Evolutionary conservation across 208 protist genomes (phyloP), one percentile per base, ranked within the genome.

Genomic region (Trypanosoma platydactyli): DNA sequence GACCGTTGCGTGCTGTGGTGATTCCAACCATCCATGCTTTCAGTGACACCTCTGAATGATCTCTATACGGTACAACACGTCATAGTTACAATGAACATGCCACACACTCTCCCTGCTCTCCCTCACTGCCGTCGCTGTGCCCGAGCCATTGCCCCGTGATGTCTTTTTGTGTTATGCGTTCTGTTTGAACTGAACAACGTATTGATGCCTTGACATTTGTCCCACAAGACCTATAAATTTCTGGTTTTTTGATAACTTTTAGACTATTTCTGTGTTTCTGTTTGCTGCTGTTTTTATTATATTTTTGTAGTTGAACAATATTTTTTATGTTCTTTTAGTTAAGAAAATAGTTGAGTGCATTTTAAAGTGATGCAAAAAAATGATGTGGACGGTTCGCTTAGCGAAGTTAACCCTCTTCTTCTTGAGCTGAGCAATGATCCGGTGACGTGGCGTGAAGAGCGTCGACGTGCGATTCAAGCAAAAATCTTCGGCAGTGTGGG

Each of bases 401-500:
- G 66, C 22, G 68, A 92, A 40, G 88, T 94, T 0, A 89, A 94
- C 38, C 85, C 85, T 20, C 76, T 71, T 11, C 62, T 94, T 27
- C 67, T 94, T 55, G 76, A 77, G 59, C 68, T 94, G 49, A 73
- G 73, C 58, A 84, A 80, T 20, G 80, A 92, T 60, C 67, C 88
- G 12, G 72, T 82, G 38, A 77, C 69, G 6, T 94, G 88, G 86
- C 77, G 81, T 16, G 83, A 94, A 71, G 83, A 94, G 76, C 83
- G 88, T 2, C 77, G 83, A 11, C 73, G 74, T 4, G 83, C 85
- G 20, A 84, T 94, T 70, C 83, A 75, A 38, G 78, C 73, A 44
- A 83, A 83, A 30, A 88, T 94, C 18, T 94, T 90, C 62, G 76
- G 81, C 16, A 38, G 44, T 18, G 55, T 20, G 16, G 44, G 44